These are phyloP conservation scores for Coelastrella sp. DNA, from an alignment of 139 green algal genomes.

Conservation along the genomic window DNA sequence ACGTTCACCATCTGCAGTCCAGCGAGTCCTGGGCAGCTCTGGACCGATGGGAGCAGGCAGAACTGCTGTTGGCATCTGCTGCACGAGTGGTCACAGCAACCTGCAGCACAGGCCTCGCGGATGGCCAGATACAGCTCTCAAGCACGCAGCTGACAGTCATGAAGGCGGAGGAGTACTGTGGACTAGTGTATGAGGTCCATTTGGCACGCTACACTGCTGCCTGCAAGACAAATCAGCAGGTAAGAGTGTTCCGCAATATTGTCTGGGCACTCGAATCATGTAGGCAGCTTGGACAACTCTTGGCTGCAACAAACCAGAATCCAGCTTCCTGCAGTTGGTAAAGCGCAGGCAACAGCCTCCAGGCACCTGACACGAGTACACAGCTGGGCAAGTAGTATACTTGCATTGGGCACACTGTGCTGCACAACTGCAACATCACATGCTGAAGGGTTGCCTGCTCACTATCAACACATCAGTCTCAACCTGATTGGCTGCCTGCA, in stretches of 20 bases:
- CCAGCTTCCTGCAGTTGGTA: no score
- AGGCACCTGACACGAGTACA: no score
- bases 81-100: not conserved
- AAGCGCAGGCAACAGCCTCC: no score
- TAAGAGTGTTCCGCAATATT: not conserved
- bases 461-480: no score
- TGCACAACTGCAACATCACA: no score
- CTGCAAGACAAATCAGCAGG: not conserved
- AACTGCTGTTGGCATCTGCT: slow-evolving; percentile 16
- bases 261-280: not conserved
- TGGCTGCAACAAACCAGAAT: not conserved
- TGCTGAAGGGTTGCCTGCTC: no score
- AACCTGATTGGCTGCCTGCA: not conserved
- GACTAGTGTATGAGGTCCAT: slow-evolving; percentile 19
- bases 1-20: not conserved
- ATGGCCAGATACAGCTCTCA: not conserved
- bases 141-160: not conserved
- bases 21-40: not conserved
- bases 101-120: not conserved
- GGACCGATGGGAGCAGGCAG: slow-evolving; percentile 30
- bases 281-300: not conserved
- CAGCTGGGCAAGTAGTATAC: no score
- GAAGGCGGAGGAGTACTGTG: slow-evolving; percentile 1
- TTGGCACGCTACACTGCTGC: not conserved
- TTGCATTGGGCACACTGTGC: no score